A percentile compares a stretch with the other conserved stretches of the same genome.
Evolutionary conservation across 192 early-diverging fungal species (phyloP).

Genomic region (Podila verticillata): DNA sequence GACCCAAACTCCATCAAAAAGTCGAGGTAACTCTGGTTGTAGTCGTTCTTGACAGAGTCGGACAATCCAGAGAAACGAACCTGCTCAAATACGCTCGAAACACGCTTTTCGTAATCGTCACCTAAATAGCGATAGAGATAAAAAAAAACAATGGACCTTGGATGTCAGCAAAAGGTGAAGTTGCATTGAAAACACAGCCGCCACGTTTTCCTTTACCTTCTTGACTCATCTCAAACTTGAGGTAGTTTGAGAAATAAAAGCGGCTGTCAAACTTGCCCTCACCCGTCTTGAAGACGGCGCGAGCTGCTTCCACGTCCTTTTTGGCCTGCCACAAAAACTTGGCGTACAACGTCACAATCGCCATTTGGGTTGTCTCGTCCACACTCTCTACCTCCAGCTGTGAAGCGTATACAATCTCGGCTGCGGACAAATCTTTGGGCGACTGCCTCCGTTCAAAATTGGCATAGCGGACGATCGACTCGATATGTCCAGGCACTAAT

Average conservation of each 20-base stretch:
- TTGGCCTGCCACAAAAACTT: constrained; percentile 60
- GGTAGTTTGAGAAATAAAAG: constrained; percentile 65
- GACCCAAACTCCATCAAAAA: constrained; percentile 63
- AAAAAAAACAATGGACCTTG: not conserved
- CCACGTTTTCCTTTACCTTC: constrained; percentile 47
- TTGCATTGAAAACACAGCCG: too few species aligned
- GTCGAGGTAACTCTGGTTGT: constrained; percentile 65
- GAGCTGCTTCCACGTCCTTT: constrained; percentile 53
- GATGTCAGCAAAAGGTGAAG: too few species aligned
- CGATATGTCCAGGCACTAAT: constrained; percentile 73
- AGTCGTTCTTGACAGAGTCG: constrained; percentile 62
- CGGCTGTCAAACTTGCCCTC: constrained; percentile 56
- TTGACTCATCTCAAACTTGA: constrained; percentile 73
- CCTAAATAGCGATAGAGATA: constrained; percentile 17
- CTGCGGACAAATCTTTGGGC: constrained; percentile 48
- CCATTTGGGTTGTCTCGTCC: constrained; percentile 62
- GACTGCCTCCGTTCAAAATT: constrained; percentile 73
- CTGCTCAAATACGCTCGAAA: constrained; percentile 60
- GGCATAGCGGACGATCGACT: constrained; percentile 67
- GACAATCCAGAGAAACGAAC: constrained; percentile 56
- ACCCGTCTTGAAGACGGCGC: constrained; percentile 58
- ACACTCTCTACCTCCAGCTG: constrained; percentile 45
- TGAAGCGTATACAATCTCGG: constrained; percentile 40
- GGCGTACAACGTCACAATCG: constrained; percentile 62
- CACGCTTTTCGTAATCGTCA: constrained; percentile 49